Evolutionary conservation across 805 yeast genomes (phyloP).

Genomic region (Yarrowia sp.): DNA sequence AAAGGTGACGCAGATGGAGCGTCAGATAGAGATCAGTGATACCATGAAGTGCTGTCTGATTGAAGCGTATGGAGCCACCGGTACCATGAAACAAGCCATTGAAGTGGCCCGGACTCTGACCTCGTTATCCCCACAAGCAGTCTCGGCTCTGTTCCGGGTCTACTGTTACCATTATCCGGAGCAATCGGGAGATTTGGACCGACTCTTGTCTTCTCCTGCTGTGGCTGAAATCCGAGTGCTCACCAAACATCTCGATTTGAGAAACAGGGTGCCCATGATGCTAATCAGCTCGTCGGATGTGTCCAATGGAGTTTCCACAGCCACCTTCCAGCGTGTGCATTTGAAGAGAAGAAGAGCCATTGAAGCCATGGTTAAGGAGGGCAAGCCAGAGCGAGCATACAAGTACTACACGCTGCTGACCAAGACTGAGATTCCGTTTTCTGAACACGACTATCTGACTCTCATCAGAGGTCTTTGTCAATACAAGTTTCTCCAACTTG

Average conservation of each 20-base stretch:
- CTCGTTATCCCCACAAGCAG: not conserved
- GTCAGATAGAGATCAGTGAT: not conserved
- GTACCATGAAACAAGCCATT: not conserved
- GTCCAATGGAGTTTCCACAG: not conserved
- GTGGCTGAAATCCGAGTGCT: not conserved
- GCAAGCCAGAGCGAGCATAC: constrained; percentile 5
- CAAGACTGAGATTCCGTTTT: constrained; percentile 14
- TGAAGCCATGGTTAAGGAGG: not conserved
- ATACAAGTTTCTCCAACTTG: not conserved
- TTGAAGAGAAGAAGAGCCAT: not conserved
- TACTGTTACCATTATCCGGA: constrained; percentile 4
- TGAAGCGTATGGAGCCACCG: not conserved
- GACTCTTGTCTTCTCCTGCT: not conserved
- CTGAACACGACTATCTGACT: constrained; percentile 9
- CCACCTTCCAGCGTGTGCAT: not conserved
- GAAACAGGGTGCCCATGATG: constrained; percentile 10
- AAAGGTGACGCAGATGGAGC: not conserved
- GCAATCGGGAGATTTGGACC: not conserved
- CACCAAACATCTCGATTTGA: not conserved
- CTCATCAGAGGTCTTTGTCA: not conserved
- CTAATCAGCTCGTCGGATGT: not conserved
- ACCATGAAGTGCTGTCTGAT: not conserved
- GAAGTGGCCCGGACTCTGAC: not conserved
- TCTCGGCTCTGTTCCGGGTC: not conserved
- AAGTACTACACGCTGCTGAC: not conserved